These are phyloP conservation scores for Allantophomopsis lycopodina DNA, from an alignment of 2,329 filamentous ascomycete species.

Conservation along the genomic window DNA sequence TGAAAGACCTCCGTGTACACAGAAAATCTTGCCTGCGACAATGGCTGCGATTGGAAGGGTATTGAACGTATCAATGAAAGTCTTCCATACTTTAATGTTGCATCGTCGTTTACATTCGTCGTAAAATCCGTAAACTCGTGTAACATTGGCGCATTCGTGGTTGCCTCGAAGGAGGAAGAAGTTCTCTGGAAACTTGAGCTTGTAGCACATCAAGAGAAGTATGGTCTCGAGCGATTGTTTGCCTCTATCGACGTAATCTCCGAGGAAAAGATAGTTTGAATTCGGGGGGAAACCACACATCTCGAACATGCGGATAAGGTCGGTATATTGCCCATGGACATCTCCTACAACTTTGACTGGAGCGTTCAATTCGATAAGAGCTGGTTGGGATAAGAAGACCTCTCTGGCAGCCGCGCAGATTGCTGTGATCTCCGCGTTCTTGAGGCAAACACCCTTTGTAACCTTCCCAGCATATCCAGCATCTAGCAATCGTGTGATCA, in stretches of 20 bases:
- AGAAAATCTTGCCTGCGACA: constrained; percentile 94
- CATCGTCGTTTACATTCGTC: constrained; percentile 94
- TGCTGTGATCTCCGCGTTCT: constrained; percentile 92
- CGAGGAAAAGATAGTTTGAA: constrained; percentile 86
- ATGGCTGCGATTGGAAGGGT: constrained; percentile 91
- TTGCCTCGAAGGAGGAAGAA: constrained; percentile 93
- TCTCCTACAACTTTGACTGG: constrained; percentile 98
- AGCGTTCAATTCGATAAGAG: constrained; percentile 79
- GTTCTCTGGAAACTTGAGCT: constrained; percentile 94
- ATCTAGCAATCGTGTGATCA: constrained; percentile 87
- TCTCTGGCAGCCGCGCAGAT: constrained; percentile 86
- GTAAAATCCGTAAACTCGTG: constrained; percentile 92
- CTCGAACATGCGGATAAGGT: constrained; percentile 92
- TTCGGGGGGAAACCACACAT: constrained; percentile 95
- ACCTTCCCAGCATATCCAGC: constrained; percentile 94
- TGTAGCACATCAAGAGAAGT: constrained; percentile 83
- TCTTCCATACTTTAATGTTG: constrained; percentile 98
- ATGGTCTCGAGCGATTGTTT: constrained; percentile 96
- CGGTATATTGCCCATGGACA: constrained; percentile 92
- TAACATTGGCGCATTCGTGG: constrained; percentile 94
- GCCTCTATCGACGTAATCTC: constrained; percentile 91
- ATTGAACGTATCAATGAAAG: constrained; percentile 94
- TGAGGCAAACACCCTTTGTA: constrained; percentile 92
- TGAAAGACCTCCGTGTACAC: constrained; percentile 87
- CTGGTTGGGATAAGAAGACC: constrained; percentile 80